These are phyloP conservation scores for Clonostachys solani DNA, from an alignment of 2,329 filamentous ascomycete genomes.

Conservation along the genomic window DNA sequence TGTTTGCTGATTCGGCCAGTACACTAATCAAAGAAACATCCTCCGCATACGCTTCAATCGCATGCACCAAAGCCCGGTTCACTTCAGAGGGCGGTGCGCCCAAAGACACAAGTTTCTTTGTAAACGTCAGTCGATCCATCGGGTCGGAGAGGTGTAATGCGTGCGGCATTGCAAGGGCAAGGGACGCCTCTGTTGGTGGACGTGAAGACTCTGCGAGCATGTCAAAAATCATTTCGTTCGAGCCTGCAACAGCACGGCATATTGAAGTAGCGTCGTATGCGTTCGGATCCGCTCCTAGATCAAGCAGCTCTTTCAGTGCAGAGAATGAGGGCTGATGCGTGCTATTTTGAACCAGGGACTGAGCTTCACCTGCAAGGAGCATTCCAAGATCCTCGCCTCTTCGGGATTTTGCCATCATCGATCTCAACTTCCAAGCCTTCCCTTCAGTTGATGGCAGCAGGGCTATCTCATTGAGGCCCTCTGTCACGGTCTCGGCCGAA, in stretches of 20 bases:
- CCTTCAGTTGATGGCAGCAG: slow-evolving; percentile 34
- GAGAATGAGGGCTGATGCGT: slow-evolving; percentile 30
- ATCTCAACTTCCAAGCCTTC: slow-evolving; percentile 45
- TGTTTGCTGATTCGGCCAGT: slow-evolving; percentile 41
- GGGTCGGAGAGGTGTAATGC: slow-evolving; percentile 45
- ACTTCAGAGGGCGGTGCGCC: slow-evolving; percentile 42
- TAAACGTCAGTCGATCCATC: slow-evolving; percentile 45
- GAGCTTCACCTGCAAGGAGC: slow-evolving; percentile 46
- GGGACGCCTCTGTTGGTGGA: slow-evolving; percentile 32
- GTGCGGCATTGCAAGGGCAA: slow-evolving; percentile 46
- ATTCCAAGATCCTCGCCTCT: slow-evolving; percentile 37
- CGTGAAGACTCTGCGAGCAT: slow-evolving; percentile 35
- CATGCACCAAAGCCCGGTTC: slow-evolving; percentile 46
- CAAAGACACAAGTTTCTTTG: slow-evolving; percentile 42
- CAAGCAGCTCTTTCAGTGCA: slow-evolving; percentile 40
- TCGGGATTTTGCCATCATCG: slow-evolving; percentile 36
- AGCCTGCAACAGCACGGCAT: slow-evolving; percentile 42
- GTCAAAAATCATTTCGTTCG: slow-evolving; percentile 39
- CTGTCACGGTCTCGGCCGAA: slow-evolving; percentile 32
- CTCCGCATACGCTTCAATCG: slow-evolving; percentile 39
- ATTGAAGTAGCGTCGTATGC: slow-evolving; percentile 45
- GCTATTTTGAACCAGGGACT: slow-evolving; percentile 31
- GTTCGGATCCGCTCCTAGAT: slow-evolving; percentile 51
- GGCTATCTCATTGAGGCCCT: slow-evolving; percentile 35
- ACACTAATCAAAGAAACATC: slow-evolving; percentile 43